These are phyloP conservation scores for Akanthomyces uredinophilus DNA, from an alignment of 2,329 filamentous ascomycete species.

Conservation along the genomic window DNA sequence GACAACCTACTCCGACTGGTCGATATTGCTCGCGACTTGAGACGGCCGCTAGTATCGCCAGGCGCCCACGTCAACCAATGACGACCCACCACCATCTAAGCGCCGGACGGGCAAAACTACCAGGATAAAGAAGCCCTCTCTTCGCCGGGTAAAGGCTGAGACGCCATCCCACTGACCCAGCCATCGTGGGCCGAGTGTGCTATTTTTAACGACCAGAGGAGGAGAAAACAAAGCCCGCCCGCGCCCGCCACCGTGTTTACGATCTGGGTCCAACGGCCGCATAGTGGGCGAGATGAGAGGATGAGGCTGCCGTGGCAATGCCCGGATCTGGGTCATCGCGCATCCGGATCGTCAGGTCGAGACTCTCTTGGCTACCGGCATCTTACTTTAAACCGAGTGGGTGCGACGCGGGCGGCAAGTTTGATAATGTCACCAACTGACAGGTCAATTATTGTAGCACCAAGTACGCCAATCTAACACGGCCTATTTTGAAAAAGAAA, in stretches of 20 bases:
- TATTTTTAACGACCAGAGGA: not conserved
- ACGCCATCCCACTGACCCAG: not conserved
- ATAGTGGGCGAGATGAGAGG: constrained; percentile 26
- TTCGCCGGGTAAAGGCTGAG: not conserved
- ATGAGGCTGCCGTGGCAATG: not conserved
- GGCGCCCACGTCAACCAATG: constrained; percentile 23
- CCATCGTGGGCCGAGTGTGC: not conserved
- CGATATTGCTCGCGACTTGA: constrained; percentile 13
- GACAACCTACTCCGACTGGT: not conserved
- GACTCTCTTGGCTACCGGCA: constrained; percentile 5
- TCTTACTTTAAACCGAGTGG: not conserved
- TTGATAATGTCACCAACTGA: constrained; percentile 17
- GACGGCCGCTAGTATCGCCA: constrained; percentile 20
- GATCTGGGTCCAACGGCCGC: constrained; percentile 19
- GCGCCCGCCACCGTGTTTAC: not conserved
- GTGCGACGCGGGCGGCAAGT: not conserved
- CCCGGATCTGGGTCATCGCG: constrained; percentile 5
- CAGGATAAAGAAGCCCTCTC: not conserved
- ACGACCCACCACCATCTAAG: constrained; percentile 11
- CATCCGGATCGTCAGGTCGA: constrained; percentile 12
- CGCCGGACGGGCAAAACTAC: not conserved
- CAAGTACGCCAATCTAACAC: constrained; percentile 37
- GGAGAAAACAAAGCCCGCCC: not conserved
- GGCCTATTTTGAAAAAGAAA: constrained; percentile 6
- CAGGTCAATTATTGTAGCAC: constrained; percentile 34